Evolutionary conservation across 176 grass and related monocot genomes (phyloP), one percentile per base, ranked within the genome.

Genomic region (Oryza brachyantha): DNA sequence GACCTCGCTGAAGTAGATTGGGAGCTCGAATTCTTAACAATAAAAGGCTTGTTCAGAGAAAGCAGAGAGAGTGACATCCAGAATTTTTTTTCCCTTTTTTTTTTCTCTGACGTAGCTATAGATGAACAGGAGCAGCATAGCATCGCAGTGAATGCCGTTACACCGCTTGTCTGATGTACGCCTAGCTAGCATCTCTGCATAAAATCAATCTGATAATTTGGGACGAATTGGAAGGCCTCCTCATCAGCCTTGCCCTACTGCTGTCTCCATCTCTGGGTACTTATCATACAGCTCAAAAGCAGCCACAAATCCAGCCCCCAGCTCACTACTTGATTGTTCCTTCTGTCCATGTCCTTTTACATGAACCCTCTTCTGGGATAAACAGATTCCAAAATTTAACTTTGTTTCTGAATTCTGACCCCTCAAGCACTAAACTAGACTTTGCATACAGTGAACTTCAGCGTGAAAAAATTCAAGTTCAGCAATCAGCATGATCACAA

Each of bases 241-340:
- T 71, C 73, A 45, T 11, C 19, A n/a, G n/a, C 4, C 25, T 43
- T 36, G 64, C 26, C 73, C 35, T 77, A 64, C 61, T 64, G 64
- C 45, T 37, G 77, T 81, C 82, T 26, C 77, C 46, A 75, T 81
- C 82, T 28, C 16, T 42, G 58, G 82, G 72, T 72, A 72, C 82
- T 89, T 77, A 85, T 67, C 77, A 74, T 75, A 85, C 87, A 84
- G 82, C 82, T 81, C 80, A 42, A 88, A 80, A 66, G 75, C 76
- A 70, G 31, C 76, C 69, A 71, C 76, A 89, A 85, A 80, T 89
- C 65, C 75, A 84, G 32, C 16, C 62, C 62, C 19, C 81, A 55
- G 64, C 64, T 17, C 61, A 29, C 77, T 81, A 32, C 48, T 77
- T 76, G 66, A 37, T 77, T 85, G 77, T 89, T 89, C 87, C 82